Evolutionary conservation across 345 rosid species (phyloP).

Genomic region (Barbarea vulgaris): DNA sequence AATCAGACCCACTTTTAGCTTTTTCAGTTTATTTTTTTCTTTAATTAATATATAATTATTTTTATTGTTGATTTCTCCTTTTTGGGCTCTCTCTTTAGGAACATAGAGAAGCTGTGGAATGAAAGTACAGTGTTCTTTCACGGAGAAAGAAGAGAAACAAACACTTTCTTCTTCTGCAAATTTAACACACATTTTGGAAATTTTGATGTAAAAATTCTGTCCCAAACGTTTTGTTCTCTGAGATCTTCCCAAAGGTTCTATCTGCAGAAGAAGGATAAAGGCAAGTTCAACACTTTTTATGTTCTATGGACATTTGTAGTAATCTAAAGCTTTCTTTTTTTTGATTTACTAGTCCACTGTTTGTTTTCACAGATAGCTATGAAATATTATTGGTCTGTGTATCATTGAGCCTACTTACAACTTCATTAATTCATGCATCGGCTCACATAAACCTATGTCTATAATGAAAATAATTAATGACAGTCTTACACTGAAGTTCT

Average conservation of each 20-base stretch:
- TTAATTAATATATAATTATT: neutral
- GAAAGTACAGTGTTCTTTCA: slow-evolving; percentile 41
- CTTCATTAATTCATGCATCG: slow-evolving; percentile 32
- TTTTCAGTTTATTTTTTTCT: slow-evolving; percentile 28
- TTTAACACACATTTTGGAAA: slow-evolving; percentile 38
- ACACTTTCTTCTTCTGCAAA: slow-evolving; percentile 24
- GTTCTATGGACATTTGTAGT: slow-evolving; percentile 37
- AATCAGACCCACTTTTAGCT: slow-evolving; percentile 45
- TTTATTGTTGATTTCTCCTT: slow-evolving; percentile 20
- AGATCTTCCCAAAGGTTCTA: slow-evolving; percentile 29
- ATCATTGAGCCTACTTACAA: slow-evolving; percentile 35
- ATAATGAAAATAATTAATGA: slow-evolving; percentile 8
- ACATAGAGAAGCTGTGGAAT: slow-evolving; percentile 27
- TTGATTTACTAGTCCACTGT: slow-evolving; percentile 20
- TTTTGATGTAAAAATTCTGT: slow-evolving; percentile 14
- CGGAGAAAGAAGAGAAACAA: slow-evolving; percentile 32
- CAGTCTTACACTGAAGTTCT: slow-evolving; percentile 17
- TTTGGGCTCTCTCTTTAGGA: slow-evolving; percentile 36
- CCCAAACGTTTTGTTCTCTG: slow-evolving; percentile 20
- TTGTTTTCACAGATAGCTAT: slow-evolving; percentile 20
- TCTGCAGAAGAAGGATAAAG: slow-evolving; percentile 28
- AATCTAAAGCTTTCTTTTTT: slow-evolving; percentile 34
- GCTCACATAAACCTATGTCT: slow-evolving; percentile 13
- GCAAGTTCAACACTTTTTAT: slow-evolving; percentile 29
- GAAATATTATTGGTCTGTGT: slow-evolving; percentile 31